Evolutionary conservation across 768 basidiomycete genomes (phyloP), one percentile per base, ranked within the genome.

Genomic region (Amylocystis lapponica): DNA sequence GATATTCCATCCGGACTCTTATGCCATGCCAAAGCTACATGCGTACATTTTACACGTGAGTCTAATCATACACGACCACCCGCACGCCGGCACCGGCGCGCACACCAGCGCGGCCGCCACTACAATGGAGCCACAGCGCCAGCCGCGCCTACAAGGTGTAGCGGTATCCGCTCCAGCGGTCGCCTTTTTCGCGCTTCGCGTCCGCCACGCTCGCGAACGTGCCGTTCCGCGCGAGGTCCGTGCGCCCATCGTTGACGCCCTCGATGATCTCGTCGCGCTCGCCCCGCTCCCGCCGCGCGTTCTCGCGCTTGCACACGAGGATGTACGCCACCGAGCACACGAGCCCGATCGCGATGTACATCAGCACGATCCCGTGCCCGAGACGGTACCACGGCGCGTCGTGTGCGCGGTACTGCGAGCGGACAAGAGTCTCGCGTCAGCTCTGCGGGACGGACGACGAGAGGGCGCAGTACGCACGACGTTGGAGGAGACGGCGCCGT

Each of bases 401-500:
- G 36, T 58, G 60, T 3, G 73, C 74, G 25, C 83, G 83, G 55
- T 88, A 87, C 71, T 80, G 39, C 3, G 23, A 13, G 8, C 9
- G 9, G 21, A 7, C 13, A 39, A 30, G 23, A 19, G 6, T 20
- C 16, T 7, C 29, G 29, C 29, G 29, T 36, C 9, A 26, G 22
- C 10, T 9, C 9, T 19, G 17, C 19, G 11, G 19, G 34, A 12
- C 8, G 17, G 19, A 11, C 34, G 17, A 8, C 29, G 30, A 14
- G 36, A 36, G 19, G 36, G 25, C 27, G n/a, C 19, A 34, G n/a
- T 26, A 72, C 80, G 51, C 61, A 81, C 80, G 27, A 88, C 75
- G 52, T 86, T 86, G 14, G 82, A 84, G 55, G 77, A 79, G 31
- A 88, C 77, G n/a, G 81, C 83, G 16, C 83, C 84, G 54, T 85